Percentiles rank a stretch among this genome's conserved stretches.
Evolutionary conservation across 805 yeast genomes (phyloP).

Genomic region (Nakazawaea ambrosiae): DNA sequence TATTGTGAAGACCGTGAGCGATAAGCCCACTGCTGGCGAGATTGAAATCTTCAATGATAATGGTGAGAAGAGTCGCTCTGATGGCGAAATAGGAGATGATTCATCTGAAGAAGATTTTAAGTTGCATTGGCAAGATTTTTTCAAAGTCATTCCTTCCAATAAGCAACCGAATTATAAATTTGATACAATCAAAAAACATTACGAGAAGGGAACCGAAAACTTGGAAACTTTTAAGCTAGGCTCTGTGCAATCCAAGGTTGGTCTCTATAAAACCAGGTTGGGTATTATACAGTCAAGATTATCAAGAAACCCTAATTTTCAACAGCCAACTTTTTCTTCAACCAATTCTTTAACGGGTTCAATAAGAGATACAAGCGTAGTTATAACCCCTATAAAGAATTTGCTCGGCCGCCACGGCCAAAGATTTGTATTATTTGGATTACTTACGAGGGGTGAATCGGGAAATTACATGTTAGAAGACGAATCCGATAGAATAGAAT

Average conservation of each 20-base stretch:
- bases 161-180: conserved; percentile 61
- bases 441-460: conserved; percentile 52
- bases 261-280: conserved; percentile 48
- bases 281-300: conserved; percentile 63
- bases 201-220: conserved; percentile 17
- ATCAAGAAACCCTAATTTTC: conserved; percentile 70
- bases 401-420: conserved; percentile 79
- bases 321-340: conserved; percentile 37
- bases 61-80: too few species aligned
- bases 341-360: conserved; percentile 33
- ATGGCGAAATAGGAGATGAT: too few species aligned
- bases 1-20: conserved; percentile 8
- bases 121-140: conserved; percentile 68
- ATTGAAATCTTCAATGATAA: too few species aligned
- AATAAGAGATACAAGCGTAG: conserved; percentile 14
- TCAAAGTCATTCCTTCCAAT: conserved; percentile 55
- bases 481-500: conserved; percentile 62
- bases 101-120: conserved; percentile 6
- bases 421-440: conserved; percentile 71
- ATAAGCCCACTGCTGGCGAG: too few species aligned
- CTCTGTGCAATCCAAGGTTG: conserved; percentile 24
- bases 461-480: conserved; percentile 81
- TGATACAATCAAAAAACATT: conserved; percentile 56
- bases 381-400: conserved; percentile 72
- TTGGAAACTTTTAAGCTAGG: conserved; percentile 15